phyloP scores from a whole-genome alignment of 345 rosid genomes.

The Citrus mangshanensis region DNA sequence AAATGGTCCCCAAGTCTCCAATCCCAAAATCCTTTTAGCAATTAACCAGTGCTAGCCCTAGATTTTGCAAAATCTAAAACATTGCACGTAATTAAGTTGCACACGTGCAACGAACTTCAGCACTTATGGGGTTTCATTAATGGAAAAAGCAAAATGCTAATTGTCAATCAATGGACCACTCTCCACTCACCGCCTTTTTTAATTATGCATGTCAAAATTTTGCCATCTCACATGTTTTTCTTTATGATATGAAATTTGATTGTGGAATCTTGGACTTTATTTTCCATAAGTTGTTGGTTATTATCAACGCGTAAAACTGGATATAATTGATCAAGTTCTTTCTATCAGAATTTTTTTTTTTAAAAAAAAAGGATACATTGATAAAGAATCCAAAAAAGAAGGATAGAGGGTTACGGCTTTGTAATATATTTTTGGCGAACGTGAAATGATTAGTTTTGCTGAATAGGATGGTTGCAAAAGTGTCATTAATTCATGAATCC shows the following conservation, averaged over 20 bases:
- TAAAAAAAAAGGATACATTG: background rate
- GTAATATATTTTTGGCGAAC: background rate
- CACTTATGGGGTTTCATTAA: constrained; percentile 13
- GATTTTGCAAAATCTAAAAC: constrained; percentile 22
- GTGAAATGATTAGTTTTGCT: constrained; percentile 10
- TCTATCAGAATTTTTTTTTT: too few relatives aligned
- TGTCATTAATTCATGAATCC: background rate
- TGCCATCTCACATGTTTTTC: background rate
- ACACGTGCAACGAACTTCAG: constrained; percentile 33
- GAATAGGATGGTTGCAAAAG: background rate
- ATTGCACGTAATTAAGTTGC: constrained; percentile 27
- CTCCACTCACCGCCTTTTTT: background rate
- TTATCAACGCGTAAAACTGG: background rate
- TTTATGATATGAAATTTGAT: background rate
- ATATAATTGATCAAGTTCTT: background rate
- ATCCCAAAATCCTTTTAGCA: constrained; percentile 27
- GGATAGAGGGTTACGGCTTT: background rate
- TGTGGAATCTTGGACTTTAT: background rate
- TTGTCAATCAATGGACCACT: constrained; percentile 1
- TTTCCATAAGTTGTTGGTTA: background rate
- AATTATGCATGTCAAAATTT: background rate
- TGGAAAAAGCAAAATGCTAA: background rate
- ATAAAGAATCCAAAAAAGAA: background rate
- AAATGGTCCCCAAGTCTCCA: constrained; percentile 35
- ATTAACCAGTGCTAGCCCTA: constrained; percentile 18